Conservation (phyloP, 1,139 yeast genomes). For the Debaryomyces sp. region DNA sequence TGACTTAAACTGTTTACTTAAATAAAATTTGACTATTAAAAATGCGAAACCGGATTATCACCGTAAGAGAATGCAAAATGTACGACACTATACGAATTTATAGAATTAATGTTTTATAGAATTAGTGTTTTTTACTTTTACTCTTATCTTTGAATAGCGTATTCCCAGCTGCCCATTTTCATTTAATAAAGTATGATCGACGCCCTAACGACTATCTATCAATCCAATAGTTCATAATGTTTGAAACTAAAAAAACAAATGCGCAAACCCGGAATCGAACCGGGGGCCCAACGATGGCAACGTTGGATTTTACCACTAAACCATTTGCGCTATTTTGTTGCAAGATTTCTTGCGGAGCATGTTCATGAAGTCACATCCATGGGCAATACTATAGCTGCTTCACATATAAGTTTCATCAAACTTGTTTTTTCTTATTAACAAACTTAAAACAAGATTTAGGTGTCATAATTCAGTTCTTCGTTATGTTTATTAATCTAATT, state of each 20-base stretch:
- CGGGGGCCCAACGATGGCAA: constrained; percentile 24
- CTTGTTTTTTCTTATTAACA: no score
- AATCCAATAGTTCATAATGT: no score
- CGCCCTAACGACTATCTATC: neutral
- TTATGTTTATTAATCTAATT: neutral
- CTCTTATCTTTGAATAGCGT: neutral
- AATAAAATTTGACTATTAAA: neutral
- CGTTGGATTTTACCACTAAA: constrained; percentile 24
- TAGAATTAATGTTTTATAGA: no score
- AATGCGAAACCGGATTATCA: constrained; percentile 6
- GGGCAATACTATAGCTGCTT: no score
- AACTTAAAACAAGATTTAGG: no score
- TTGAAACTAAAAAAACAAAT: constrained; percentile 15
- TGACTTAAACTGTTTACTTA: neutral
- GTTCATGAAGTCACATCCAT: neutral
- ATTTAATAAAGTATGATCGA: neutral
- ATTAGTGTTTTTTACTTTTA: neutral
- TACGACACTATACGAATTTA: neutral
- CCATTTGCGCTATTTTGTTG: constrained; percentile 17
- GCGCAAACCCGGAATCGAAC: constrained; percentile 24
- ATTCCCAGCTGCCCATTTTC: neutral
- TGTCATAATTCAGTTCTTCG: no score
- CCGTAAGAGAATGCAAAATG: neutral
- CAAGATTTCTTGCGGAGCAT: neutral
- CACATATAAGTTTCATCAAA: neutral